Evolutionary conservation across 2,329 filamentous ascomycete species (phyloP), one percentile per base, ranked within the genome.

Genomic region (Colletotrichum sp.): DNA sequence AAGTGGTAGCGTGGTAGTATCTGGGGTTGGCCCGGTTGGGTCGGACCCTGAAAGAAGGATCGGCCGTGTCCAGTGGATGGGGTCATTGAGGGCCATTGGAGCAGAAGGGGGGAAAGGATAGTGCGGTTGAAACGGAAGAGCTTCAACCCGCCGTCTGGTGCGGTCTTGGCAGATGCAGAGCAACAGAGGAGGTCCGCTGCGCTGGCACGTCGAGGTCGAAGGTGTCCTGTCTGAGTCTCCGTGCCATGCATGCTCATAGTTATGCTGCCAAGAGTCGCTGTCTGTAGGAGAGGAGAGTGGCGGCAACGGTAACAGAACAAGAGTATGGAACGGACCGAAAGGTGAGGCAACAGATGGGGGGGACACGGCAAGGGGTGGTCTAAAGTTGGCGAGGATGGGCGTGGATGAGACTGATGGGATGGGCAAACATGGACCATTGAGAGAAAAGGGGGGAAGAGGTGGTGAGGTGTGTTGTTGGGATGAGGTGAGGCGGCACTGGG

Each of bases 31-130:
- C 38, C 63, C 56, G 62, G 62, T 72, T 75, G 69, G 62, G 69
- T 69, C 73, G 73, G 73, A 73, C 69, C 73, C 73, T 75, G 73
- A 75, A 75, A 69, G 70, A 52, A 69, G 69, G 73, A 73, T 75
- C 62, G 73, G 36, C 73, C 63, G 63, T 69, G 73, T 68, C 73
- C 73, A 73, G 69, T 69, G 36, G 48, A 75, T 63, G 69, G 62
- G 69, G 43, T 52, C 71, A 69, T 38, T 32, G 32, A 43, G 43
- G 43, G 36, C 56, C 48, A 73, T 59, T 30, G 58, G 58, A 36
- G 63, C 64, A 68, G 58, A 64, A 26, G 73, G 48, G 43, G 73
- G 43, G 52, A 67, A 32, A 58, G 63, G 62, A 68, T 64, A 69
- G 69, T 38, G 69, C 58, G 73, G 69, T 73, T 75, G 73, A 75